These are phyloP conservation scores for Pyrenophora teres DNA, from an alignment of 2,329 filamentous ascomycete genomes.

Conservation along the genomic window DNA sequence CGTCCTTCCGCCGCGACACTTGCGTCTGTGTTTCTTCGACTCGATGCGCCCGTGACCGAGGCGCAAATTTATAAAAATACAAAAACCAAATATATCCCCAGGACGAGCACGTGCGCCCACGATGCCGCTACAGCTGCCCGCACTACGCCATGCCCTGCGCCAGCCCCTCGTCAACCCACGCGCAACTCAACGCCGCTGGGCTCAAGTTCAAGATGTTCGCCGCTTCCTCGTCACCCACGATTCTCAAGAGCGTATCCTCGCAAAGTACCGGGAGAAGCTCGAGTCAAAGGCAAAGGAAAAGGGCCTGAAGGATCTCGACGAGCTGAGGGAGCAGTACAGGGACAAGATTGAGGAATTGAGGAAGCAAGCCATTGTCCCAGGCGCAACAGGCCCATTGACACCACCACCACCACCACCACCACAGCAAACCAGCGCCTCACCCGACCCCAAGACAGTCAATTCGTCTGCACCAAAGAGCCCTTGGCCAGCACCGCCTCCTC, in stretches of 20 bases:
- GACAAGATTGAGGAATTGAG: constrained; percentile 78
- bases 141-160: constrained; percentile 39
- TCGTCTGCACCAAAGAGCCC: constrained; percentile 20
- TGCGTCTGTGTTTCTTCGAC: not conserved
- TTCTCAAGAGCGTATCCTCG: constrained; percentile 68
- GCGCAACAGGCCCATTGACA: constrained; percentile 53
- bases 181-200: constrained; percentile 75
- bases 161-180: constrained; percentile 38
- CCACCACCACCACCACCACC: constrained; percentile 20
- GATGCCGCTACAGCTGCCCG: constrained; percentile 33
- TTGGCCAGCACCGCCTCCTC: constrained; percentile 34
- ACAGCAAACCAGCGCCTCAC: constrained; percentile 10
- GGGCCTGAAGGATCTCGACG: constrained; percentile 70
- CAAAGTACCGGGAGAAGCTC: constrained; percentile 88
- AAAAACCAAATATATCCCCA: no score
- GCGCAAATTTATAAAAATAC: not conserved
- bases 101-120: not conserved
- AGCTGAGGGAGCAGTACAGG: constrained; percentile 80
- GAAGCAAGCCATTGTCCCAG: constrained; percentile 65
- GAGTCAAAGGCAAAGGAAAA: constrained; percentile 77
- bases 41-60: not conserved
- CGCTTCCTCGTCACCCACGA: constrained; percentile 84
- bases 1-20: constrained; percentile 14
- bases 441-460: no score
- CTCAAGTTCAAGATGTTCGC: constrained; percentile 81